Percentiles rank a stretch among this genome's conserved stretches.
Conservation (phyloP, 2,329 filamentous ascomycete species). For the Sphaceloma murrayae region DNA sequence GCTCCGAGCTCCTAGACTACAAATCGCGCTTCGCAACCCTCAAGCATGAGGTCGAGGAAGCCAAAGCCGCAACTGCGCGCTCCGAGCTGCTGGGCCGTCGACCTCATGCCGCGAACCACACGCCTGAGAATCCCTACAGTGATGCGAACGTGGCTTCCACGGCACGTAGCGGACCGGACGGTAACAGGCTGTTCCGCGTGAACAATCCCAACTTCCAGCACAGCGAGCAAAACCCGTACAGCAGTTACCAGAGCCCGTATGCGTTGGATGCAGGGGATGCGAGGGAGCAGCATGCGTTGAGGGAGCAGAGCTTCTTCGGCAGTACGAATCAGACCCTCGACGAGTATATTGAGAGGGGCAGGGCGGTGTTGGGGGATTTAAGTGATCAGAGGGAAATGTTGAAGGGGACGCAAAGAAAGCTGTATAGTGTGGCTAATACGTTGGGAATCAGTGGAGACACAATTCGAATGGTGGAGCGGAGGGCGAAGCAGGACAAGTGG, state of each 20-base stretch:
- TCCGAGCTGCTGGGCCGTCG: conserved; percentile 76
- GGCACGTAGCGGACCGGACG: conserved; percentile 23
- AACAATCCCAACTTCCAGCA: conserved; percentile 29
- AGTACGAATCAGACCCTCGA: conserved; percentile 78
- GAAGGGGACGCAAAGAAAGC: conserved; percentile 81
- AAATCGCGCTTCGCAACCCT: conserved; percentile 66
- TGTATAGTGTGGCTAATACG: conserved; percentile 91
- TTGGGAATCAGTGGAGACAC: conserved; percentile 90
- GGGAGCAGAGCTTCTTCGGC: conserved; percentile 80
- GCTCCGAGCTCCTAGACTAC: conserved; percentile 70
- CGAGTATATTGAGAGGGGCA: conserved; percentile 84
- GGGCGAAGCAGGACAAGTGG: conserved; percentile 94
- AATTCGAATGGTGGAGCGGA: conserved; percentile 88
- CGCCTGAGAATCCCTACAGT: conserved; percentile 89
- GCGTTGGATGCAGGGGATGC: conserved; percentile 24
- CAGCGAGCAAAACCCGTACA: conserved; percentile 33
- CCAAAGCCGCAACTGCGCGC: conserved; percentile 40
- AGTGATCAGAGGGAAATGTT: conserved; percentile 87
- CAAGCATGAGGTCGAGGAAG: conserved; percentile 67
- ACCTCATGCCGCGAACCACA: conserved; percentile 59
- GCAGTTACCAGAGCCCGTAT: conserved; percentile 29
- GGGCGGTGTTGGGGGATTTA: conserved; percentile 81
- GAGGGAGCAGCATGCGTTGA: conserved; percentile 70
- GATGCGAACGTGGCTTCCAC: conserved; percentile 38
- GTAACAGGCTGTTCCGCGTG: conserved; percentile 31